These are phyloP conservation scores for Arthrobotrys sphaeroides DNA, from an alignment of 2,329 filamentous ascomycete species.

Conservation along the genomic window DNA sequence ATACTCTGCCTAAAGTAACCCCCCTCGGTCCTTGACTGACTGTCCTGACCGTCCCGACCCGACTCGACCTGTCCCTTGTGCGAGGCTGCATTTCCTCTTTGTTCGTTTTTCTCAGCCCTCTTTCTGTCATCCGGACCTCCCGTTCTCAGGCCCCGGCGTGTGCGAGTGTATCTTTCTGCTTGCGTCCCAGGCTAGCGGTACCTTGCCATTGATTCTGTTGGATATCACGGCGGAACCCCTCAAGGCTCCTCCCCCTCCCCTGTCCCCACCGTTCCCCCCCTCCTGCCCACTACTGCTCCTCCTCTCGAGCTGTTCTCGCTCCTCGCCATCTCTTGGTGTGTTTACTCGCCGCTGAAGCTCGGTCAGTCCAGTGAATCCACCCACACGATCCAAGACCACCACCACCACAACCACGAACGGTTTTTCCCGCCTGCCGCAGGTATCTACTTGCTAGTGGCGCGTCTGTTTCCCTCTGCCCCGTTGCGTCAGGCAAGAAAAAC, in stretches of 20 bases:
- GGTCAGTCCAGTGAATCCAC: slow-evolving; percentile 45
- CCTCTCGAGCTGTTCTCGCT: neutral
- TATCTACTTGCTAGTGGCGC: slow-evolving; percentile 45
- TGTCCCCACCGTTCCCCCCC: slow-evolving; percentile 11
- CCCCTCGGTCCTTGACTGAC: neutral
- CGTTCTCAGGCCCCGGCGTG: slow-evolving; percentile 38
- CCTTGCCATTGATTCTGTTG: slow-evolving; percentile 26
- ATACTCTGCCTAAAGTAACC: slow-evolving; percentile 16
- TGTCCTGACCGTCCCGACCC: too few species aligned
- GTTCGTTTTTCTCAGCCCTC: slow-evolving; percentile 38
- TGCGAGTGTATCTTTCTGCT: slow-evolving; percentile 19
- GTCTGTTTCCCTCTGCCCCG: slow-evolving; percentile 29
- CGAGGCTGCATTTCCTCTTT: slow-evolving; percentile 34
- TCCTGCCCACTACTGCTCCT: neutral
- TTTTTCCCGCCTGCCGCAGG: slow-evolving; percentile 32
- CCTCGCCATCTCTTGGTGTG: slow-evolving; percentile 11
- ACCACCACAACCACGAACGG: slow-evolving; percentile 21
- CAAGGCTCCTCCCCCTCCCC: slow-evolving; percentile 22
- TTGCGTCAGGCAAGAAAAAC: neutral
- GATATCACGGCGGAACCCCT: slow-evolving; percentile 31
- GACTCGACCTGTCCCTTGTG: slow-evolving; percentile 29
- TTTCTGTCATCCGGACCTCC: slow-evolving; percentile 52
- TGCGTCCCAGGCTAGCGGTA: slow-evolving; percentile 16
- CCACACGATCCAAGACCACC: slow-evolving; percentile 15
- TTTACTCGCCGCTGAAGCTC: slow-evolving; percentile 53